phyloP scores from a whole-genome alignment of 495 filamentous ascomycete genomes.

The Copromyces sp. region DNA sequence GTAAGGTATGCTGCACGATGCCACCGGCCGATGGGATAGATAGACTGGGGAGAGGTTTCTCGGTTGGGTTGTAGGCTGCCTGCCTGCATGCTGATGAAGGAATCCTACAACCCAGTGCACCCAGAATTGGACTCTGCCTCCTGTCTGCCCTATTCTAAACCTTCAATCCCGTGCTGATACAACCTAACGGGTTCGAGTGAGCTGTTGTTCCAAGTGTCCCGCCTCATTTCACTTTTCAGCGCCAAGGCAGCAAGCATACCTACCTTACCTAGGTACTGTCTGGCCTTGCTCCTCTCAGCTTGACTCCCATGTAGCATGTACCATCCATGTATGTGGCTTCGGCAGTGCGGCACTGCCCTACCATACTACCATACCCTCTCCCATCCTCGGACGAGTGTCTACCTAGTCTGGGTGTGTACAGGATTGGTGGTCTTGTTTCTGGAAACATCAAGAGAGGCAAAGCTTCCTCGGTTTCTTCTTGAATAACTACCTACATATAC shows the following conservation, averaged over 20 bases:
- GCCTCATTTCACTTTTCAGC: neutral
- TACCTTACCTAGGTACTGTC: too few species aligned
- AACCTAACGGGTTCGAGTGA: neutral
- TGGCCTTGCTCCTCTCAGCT: neutral
- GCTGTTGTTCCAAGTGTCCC: neutral
- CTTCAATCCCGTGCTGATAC: neutral
- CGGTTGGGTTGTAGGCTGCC: neutral
- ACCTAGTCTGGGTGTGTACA: neutral
- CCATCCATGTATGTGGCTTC: neutral
- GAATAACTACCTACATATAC: neutral
- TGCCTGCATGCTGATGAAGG: neutral
- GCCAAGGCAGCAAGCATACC: neutral
- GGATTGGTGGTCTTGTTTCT: neutral
- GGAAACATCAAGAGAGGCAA: neutral
- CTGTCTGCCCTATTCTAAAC: neutral
- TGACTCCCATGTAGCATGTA: neutral
- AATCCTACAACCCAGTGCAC: neutral
- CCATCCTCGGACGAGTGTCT: neutral
- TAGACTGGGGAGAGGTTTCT: neutral
- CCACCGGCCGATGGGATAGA: neutral
- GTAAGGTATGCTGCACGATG: neutral
- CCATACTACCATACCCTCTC: neutral
- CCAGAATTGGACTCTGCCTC: neutral
- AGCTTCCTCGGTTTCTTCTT: neutral
- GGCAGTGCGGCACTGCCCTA: neutral